phyloP scores from a whole-genome alignment of 2,329 filamentous ascomycete species.

The Cladophialophora yegresii region DNA sequence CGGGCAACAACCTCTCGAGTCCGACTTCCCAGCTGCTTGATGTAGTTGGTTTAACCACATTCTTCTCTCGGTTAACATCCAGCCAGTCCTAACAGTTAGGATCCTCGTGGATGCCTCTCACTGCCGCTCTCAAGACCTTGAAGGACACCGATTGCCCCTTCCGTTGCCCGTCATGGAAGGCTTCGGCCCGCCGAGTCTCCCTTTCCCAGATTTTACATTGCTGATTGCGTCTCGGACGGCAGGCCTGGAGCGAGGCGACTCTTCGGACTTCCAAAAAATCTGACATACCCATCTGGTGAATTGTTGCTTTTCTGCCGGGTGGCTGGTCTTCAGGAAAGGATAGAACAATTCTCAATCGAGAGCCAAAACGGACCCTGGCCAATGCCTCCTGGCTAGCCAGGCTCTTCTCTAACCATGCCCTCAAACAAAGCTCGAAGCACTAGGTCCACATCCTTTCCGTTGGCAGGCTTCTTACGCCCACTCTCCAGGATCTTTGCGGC shows the following conservation, averaged over 20 bases:
- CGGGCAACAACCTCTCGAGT: neutral
- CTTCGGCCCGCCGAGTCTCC: neutral
- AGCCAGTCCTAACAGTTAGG: neutral
- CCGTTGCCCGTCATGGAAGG: too few species aligned
- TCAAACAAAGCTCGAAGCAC: neutral
- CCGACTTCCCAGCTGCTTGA: conserved; percentile 7
- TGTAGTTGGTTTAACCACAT: neutral
- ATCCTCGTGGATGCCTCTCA: neutral
- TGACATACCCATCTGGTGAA: conserved; percentile 2
- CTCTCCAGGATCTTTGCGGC: neutral
- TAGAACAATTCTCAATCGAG: neutral
- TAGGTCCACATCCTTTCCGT: neutral
- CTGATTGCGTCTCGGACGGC: conserved; percentile 1
- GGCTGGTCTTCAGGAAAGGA: neutral
- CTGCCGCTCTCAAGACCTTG: neutral
- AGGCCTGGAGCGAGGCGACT: conserved; percentile 7
- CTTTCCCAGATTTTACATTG: conserved; percentile 7
- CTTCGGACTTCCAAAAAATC: conserved; percentile 6
- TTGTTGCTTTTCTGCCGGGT: neutral
- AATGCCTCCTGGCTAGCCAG: neutral
- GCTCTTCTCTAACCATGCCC: neutral
- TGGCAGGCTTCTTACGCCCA: neutral
- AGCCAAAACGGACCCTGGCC: neutral
- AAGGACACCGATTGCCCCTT: conserved; percentile 11
- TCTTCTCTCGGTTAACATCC: neutral